Conservation (phyloP, 371 early-diverging fungal species). For the Nosema granulosis region DNA sequence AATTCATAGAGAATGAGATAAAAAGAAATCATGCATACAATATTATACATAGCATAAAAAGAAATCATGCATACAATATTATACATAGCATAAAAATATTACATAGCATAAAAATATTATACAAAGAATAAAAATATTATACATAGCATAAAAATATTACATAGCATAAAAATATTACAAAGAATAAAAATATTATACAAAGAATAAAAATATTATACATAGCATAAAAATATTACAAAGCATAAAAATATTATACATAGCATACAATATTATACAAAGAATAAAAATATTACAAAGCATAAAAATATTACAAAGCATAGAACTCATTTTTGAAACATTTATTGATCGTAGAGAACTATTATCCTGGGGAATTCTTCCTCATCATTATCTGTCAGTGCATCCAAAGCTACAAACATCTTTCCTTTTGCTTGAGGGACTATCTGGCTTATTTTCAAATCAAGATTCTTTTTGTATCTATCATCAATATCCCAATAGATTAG, state of each 20-base stretch:
- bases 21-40: too few relatives aligned
- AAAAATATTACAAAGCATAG: too few relatives aligned
- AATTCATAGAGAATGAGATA: too few relatives aligned
- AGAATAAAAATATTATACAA: too few relatives aligned
- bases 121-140: background rate
- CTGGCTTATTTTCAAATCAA: conserved; percentile 53
- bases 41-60: background rate
- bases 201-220: too few relatives aligned
- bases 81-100: background rate
- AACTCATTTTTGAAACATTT: too few relatives aligned
- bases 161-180: background rate
- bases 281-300: too few relatives aligned
- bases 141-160: conserved; percentile 1
- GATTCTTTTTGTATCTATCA: conserved; percentile 46
- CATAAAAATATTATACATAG: too few relatives aligned
- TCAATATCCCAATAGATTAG: conserved; percentile 71
- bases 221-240: too few relatives aligned
- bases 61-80: background rate
- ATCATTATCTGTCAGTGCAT: conserved; percentile 43
- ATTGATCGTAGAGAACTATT: conserved; percentile 30
- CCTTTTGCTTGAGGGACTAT: conserved; percentile 30
- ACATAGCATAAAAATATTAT: too few relatives aligned
- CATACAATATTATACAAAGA: too few relatives aligned
- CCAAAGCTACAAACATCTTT: conserved; percentile 36
- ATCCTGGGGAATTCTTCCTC: conserved; percentile 30